Percentiles rank a stretch among this genome's conserved stretches.
phyloP scores from a whole-genome alignment of 1,284 basidiomycete species.

The Rhodotorula glutinis region DNA sequence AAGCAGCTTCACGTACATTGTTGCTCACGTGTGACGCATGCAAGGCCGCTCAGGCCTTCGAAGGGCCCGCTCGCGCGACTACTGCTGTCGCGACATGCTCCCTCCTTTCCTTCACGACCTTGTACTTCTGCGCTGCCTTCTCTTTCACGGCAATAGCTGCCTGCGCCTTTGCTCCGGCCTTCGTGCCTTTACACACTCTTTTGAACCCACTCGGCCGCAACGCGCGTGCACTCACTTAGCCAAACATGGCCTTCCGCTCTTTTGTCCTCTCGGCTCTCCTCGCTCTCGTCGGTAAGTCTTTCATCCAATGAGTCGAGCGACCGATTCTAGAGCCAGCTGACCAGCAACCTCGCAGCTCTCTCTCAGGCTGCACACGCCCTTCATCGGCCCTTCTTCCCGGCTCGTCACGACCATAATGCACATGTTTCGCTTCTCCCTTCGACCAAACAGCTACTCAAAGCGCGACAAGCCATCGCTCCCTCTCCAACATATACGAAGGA shows the following conservation, averaged over 20 bases:
- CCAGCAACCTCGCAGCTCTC: neutral
- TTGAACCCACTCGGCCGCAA: neutral
- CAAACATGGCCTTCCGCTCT: neutral
- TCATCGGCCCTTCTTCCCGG: neutral
- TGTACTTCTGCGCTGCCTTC: neutral
- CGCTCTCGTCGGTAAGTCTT: neutral
- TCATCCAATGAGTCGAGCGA: no score
- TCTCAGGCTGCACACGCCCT: neutral
- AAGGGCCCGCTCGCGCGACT: no score
- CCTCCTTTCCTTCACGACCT: no score
- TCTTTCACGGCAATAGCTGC: neutral
- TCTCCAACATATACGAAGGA: neutral
- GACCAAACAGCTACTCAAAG: neutral
- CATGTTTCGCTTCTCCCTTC: neutral
- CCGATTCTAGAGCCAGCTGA: no score
- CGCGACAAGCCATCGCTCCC: conserved; percentile 8
- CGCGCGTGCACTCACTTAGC: neutral
- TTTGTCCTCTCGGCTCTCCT: conserved; percentile 6
- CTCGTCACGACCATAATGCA: conserved; percentile 1
- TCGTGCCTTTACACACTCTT: neutral
- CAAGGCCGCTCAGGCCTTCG: no score
- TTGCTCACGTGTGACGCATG: no score
- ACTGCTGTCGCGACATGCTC: no score
- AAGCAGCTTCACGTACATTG: no score
- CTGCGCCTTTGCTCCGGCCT: neutral